Percentiles rank a stretch among this genome's conserved stretches.
phyloP scores from a whole-genome alignment of 108 stramenopile species.

The Nitzschia putrida region DNA sequence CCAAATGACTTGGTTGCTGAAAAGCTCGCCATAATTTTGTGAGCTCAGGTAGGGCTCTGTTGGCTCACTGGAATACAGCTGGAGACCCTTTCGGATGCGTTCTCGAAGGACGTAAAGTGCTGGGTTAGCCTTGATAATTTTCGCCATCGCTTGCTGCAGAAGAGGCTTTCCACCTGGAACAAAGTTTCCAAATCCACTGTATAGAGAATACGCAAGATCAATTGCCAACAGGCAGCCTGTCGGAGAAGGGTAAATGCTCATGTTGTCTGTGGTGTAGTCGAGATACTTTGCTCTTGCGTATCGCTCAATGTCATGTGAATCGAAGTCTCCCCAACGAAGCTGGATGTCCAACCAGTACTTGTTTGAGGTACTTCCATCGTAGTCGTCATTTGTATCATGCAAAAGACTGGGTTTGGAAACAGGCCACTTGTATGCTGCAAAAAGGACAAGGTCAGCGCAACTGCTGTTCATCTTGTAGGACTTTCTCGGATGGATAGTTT shows the following conservation, averaged over 20 bases:
- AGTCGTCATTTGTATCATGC: slow-evolving; percentile 96
- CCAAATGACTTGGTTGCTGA: slow-evolving; percentile 98
- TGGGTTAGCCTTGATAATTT: slow-evolving; percentile 99
- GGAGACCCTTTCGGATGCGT: slow-evolving; percentile 98
- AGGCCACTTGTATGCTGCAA: slow-evolving; percentile 99
- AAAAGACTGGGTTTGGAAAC: slow-evolving; percentile 95
- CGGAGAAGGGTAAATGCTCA: slow-evolving; percentile 98
- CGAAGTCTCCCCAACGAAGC: slow-evolving; percentile 99
- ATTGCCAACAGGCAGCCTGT: slow-evolving; percentile 94
- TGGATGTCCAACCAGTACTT: slow-evolving; percentile 99
- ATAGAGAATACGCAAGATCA: slow-evolving; percentile 97
- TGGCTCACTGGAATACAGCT: slow-evolving; percentile 98
- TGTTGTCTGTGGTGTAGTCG: slow-evolving; percentile 99
- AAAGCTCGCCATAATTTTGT: slow-evolving; percentile 99
- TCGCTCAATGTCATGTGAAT: slow-evolving; percentile 98
- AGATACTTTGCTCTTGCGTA: slow-evolving; percentile 97
- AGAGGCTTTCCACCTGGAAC: slow-evolving; percentile 98
- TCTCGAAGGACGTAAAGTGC: slow-evolving; percentile 99
- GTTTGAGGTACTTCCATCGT: slow-evolving; percentile 94
- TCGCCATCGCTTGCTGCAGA: slow-evolving; percentile 98
- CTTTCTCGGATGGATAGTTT: slow-evolving; percentile 99
- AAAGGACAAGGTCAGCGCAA: slow-evolving; percentile 97
- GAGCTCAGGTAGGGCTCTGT: slow-evolving; percentile 98
- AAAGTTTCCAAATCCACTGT: slow-evolving; percentile 97
- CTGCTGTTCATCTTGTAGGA: slow-evolving; percentile 99